Conservation (phyloP, 768 basidiomycete genomes). For the Trametes cubensis region DNA sequence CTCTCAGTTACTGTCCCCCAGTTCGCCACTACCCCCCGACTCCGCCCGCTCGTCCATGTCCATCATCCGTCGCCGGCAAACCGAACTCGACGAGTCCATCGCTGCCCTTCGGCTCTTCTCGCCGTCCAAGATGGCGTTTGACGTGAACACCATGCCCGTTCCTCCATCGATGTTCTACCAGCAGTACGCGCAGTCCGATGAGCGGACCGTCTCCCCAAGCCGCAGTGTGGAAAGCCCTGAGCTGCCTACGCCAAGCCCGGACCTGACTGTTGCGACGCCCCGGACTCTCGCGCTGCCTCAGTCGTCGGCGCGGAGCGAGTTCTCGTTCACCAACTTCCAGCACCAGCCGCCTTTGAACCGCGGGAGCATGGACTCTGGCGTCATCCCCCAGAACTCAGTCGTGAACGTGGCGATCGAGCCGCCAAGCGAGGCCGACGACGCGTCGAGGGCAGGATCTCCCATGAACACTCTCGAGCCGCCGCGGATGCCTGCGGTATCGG, state of each 20-base stretch:
- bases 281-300: constrained; percentile 9
- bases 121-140: constrained; percentile 18
- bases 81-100: constrained; percentile 66
- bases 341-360: constrained; percentile 53
- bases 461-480: constrained; percentile 23
- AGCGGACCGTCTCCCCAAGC: background rate
- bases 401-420: background rate
- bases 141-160: constrained; percentile 32
- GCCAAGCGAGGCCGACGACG: background rate
- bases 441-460: background rate
- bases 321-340: constrained; percentile 71
- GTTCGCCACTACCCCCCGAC: constrained; percentile 12
- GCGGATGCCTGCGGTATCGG: constrained; percentile 30
- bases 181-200: background rate
- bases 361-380: constrained; percentile 22
- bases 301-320: constrained; percentile 44
- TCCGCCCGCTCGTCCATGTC: constrained; percentile 35
- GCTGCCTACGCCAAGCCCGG: constrained; percentile 15
- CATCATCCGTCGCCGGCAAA: constrained; percentile 59
- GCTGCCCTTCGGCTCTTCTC: constrained; percentile 53
- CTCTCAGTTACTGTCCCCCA: constrained; percentile 9
- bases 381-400: constrained; percentile 8
- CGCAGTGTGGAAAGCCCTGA: constrained; percentile 13
- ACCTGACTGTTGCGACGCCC: constrained; percentile 13
- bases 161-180: constrained; percentile 4